These are phyloP conservation scores for Entomortierella chlamydospora DNA, from an alignment of 192 early-diverging fungal species.

Conservation along the genomic window DNA sequence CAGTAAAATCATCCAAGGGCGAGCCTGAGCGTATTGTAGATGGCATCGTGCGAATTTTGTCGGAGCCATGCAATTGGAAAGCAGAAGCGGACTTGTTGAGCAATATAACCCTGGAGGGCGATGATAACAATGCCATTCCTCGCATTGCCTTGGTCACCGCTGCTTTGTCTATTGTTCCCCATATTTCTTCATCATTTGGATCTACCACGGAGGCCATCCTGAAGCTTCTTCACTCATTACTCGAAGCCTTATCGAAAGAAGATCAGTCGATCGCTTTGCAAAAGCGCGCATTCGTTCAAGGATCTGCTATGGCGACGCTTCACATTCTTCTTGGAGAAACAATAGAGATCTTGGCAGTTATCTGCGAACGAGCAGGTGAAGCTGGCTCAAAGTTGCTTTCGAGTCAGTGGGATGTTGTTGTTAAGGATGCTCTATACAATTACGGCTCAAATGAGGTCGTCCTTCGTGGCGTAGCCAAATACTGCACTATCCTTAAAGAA, in stretches of 20 bases:
- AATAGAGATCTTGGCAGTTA: constrained; percentile 57
- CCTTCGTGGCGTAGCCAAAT: constrained; percentile 57
- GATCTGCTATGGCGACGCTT: constrained; percentile 56
- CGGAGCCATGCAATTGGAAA: constrained; percentile 60
- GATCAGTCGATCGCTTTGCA: constrained; percentile 42
- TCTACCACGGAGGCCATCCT: constrained; percentile 33
- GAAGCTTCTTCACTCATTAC: constrained; percentile 37
- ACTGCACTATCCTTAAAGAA: constrained; percentile 54
- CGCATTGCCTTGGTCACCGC: constrained; percentile 54
- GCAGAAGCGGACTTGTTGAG: constrained; percentile 57
- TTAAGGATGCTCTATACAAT: constrained; percentile 55
- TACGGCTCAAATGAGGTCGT: constrained; percentile 62
- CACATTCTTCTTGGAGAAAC: constrained; percentile 62
- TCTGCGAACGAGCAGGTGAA: constrained; percentile 23
- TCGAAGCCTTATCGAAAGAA: constrained; percentile 48
- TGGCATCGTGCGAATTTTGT: constrained; percentile 54
- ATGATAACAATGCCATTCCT: constrained; percentile 25
- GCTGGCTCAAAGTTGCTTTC: constrained; percentile 27
- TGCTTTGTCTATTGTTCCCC: constrained; percentile 58
- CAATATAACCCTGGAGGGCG: constrained; percentile 33
- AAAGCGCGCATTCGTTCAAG: constrained; percentile 54
- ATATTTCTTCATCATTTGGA: constrained; percentile 49
- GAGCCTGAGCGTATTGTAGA: constrained; percentile 42
- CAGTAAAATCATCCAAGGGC: constrained; percentile 18
- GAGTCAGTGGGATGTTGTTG: constrained; percentile 50